Base-by-base conservation (phyloP, 257 asterid species). In the Salvia splendens region DNA sequence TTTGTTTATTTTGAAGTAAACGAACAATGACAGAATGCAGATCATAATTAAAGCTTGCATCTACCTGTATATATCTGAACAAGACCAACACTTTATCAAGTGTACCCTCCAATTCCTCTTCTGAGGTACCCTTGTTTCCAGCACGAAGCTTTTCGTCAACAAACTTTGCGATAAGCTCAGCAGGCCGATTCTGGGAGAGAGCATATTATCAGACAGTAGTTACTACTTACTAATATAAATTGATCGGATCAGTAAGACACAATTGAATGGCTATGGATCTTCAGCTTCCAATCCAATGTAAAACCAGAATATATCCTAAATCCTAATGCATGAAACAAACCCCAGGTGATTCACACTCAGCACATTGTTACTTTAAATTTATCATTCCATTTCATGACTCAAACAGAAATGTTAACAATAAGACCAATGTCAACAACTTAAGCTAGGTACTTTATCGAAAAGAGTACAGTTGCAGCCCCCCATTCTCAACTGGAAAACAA, bases 131-230 rank as follows among this genome's bases (percentile, higher is more conserved):
- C 84, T 94, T 91, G 77, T 94, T 94, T 67, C 99, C 97, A 46
- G 99, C 96, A 24, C 98, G 99, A 50, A 94, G 96, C 78, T 91
- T 94, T 82, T 94, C 98, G 42, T 94, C 99, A 69, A 94, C 85
- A 81, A 91, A 94, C 80, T 91, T 94, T 58, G 98, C 98, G 65
- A 94, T 89, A 32, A 94, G 82, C 92, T 94, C 97, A 68, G 97
- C 97, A 67, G 97, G 96, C 16, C 98, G 98, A 69, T 94, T 94
- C 97, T 94, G 80, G 55, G 67, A 70, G 45, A 64, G 33, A 74
- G 40, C 4, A 77, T 17, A 70, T 72, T n/a, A 58, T 2, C 9
- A 53, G 56, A 15, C 30, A 7, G 69, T 58, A n/a, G n/a, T n/a
- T n/a, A n/a, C n/a, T n/a, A n/a, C n/a, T n/a, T 40, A 69, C 59